Evolutionary conservation across 2,329 filamentous ascomycete species (phyloP), one percentile per base, ranked within the genome.

Genomic region (Colletotrichum ledebouriae): DNA sequence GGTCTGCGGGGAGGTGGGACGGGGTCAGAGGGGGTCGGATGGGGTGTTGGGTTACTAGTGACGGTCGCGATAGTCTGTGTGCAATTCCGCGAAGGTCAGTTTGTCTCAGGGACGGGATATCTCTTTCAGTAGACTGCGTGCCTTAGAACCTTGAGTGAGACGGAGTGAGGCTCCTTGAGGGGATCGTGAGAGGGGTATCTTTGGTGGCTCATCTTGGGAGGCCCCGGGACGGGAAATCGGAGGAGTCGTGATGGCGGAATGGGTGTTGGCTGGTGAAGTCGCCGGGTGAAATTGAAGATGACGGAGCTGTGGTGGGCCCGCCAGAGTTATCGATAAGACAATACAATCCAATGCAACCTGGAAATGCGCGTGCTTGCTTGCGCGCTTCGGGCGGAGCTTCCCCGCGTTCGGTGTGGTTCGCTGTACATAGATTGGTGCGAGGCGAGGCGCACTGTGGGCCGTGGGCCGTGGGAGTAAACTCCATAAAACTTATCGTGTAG

Each of bases 131-230:
- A 25, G 17, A n/a, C 13, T 39, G 11, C 77, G 72, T 82, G 90
- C 90, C 90, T 83, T 42, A 92, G 82, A 57, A 92, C 92, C 83
- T 94, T 95, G 60, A 94, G 82, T 59, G 92, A 94, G 52, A 94
- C 88, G 20, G 90, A 89, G 79, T 94, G 92, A 42, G 92, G 91
- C 79, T 94, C 92, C 78, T 93, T 93, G 69, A 86, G 78, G 3
- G 83, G 81, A 68, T 89, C 87, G 65, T 86, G 83, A 13, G 86
- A 87, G 7, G 85, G 81, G 72, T 86, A 87, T 72, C 85, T 79
- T 76, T 88, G 86, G 73, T 89, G 86, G 77, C 84, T 87, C 86
- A 89, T 89, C 47, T 72, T 71, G 71, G 22, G 15, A 11, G 9
- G 25, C 10, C 2, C 29, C 29, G 50, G 37, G 33, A 10, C 22